These are phyloP conservation scores for Guillardia theta DNA, from an alignment of 78 protist species.

Conservation along the genomic window DNA sequence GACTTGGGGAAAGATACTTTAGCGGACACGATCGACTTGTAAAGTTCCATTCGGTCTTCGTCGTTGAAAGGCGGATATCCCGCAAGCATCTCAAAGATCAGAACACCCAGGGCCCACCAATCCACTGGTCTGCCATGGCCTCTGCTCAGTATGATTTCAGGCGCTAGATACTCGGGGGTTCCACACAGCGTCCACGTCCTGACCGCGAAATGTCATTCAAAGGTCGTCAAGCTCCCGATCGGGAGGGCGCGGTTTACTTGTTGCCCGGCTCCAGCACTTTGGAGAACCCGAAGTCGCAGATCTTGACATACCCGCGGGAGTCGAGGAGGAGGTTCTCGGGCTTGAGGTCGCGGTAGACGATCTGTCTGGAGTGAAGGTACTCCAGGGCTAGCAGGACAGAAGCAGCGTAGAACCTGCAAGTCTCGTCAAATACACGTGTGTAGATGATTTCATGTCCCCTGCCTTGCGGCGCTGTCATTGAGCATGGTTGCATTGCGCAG, in stretches of 20 bases:
- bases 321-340: constrained; percentile 45
- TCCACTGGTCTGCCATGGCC: constrained; percentile 95
- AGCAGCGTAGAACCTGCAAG: not conserved
- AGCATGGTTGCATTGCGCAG: constrained; percentile 52
- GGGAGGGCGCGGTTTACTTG: not conserved
- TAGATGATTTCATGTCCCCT: not conserved
- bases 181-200: constrained; percentile 91
- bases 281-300: constrained; percentile 38
- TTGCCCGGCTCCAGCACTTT: not conserved
- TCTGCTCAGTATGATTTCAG: constrained; percentile 81
- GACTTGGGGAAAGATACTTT: no score
- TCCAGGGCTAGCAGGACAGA: not conserved
- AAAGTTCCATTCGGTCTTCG: not conserved
- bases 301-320: not conserved
- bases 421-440: not conserved
- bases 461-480: not conserved
- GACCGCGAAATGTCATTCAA: not conserved
- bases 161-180: constrained; percentile 93
- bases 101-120: constrained; percentile 89
- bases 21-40: constrained; percentile 18
- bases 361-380: not conserved
- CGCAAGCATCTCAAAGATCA: constrained; percentile 27
- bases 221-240: not conserved
- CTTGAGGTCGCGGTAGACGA: constrained; percentile 39
- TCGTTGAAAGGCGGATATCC: constrained; percentile 6